phyloP scores from a whole-genome alignment of 169 alveolate species.

The Eimeria maxima region DNA sequence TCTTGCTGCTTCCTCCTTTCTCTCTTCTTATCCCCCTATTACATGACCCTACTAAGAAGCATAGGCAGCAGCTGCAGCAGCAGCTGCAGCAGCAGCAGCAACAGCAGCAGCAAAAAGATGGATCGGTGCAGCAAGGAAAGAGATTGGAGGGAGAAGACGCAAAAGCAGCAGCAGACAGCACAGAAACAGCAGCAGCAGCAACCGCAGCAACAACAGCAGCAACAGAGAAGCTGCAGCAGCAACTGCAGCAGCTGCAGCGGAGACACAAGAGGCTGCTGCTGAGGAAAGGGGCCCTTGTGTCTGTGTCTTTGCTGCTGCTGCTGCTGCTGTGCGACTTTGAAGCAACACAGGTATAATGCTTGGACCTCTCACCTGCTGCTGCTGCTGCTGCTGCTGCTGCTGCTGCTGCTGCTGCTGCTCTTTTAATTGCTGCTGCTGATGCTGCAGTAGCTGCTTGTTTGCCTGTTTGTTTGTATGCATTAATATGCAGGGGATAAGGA shows the following conservation, averaged over 20 bases:
- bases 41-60: neutral
- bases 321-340: constrained; percentile 29
- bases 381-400: neutral
- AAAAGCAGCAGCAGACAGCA: neutral
- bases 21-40: neutral
- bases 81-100: constrained; percentile 43
- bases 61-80: neutral
- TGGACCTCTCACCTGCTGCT: neutral
- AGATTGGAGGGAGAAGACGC: neutral
- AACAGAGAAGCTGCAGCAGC: neutral
- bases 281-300: constrained; percentile 11
- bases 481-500: neutral
- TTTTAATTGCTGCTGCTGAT: constrained; percentile 10
- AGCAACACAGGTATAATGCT: neutral
- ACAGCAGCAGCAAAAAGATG: constrained; percentile 1
- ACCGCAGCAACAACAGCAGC: neutral
- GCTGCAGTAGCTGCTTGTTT: neutral
- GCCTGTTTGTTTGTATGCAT: neutral
- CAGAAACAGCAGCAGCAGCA: constrained; percentile 5
- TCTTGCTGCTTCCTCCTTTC: constrained; percentile 36
- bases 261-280: constrained; percentile 36
- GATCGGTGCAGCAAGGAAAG: neutral
- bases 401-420: neutral
- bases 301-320: neutral
- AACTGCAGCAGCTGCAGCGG: constrained; percentile 16